Evolutionary conservation across 192 early-diverging fungal genomes (phyloP).

Genomic region (Phlyctochytrium bullatum): DNA sequence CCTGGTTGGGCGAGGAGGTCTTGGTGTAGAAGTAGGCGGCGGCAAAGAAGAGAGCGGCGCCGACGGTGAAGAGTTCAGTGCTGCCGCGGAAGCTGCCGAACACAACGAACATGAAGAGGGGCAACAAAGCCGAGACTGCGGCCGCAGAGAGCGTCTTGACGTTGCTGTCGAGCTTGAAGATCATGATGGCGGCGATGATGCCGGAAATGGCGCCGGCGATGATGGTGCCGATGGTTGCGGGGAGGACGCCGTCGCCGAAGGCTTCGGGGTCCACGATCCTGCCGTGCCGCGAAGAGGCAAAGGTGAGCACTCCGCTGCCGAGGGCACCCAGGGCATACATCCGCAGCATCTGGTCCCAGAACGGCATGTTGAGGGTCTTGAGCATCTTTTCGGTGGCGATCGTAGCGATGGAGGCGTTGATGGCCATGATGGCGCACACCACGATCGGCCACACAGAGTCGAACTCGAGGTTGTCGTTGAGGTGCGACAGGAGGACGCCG

Average conservation of each 20-base stretch:
- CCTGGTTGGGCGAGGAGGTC: too few relatives aligned
- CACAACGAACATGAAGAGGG: slow-evolving; percentile 40
- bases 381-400: slow-evolving; percentile 11
- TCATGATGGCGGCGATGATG: slow-evolving; percentile 33
- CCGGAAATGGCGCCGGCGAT: slow-evolving; percentile 47
- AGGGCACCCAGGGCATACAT: slow-evolving; percentile 31
- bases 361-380: slow-evolving; percentile 9
- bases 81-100: slow-evolving; percentile 62
- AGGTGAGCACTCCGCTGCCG: slow-evolving; percentile 54
- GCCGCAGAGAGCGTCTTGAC: slow-evolving; percentile 56
- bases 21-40: too few relatives aligned
- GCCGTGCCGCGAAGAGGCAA: slow-evolving; percentile 39
- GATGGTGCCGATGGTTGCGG: slow-evolving; percentile 46
- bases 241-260: slow-evolving; percentile 41
- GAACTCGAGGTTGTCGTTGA: background rate
- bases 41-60: slow-evolving; percentile 53
- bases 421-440: background rate
- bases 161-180: slow-evolving; percentile 54
- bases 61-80: slow-evolving; percentile 60
- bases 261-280: slow-evolving; percentile 43
- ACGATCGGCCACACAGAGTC: background rate
- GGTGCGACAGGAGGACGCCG: slow-evolving; percentile 11
- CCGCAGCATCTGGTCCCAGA: slow-evolving; percentile 15
- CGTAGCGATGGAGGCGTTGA: slow-evolving; percentile 7
- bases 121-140: slow-evolving; percentile 58